Percentiles rank a stretch among this genome's conserved stretches.
Conservation (phyloP, 805 yeast genomes). For the Wickerhamiella shivajii region DNA sequence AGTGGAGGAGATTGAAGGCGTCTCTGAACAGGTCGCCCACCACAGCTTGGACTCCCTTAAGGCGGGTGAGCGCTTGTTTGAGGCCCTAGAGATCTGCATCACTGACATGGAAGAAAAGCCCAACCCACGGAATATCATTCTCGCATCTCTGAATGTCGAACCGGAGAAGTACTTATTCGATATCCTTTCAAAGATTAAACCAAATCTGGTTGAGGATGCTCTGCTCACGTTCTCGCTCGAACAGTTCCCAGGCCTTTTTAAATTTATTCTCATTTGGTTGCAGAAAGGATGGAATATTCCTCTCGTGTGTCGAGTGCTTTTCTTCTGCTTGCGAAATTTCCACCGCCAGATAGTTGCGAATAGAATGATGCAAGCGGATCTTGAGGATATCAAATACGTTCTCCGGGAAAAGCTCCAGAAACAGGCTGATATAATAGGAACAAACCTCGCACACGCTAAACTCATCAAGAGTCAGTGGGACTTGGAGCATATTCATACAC, state of each 20-base stretch:
- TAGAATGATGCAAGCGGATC: slow-evolving; percentile 34
- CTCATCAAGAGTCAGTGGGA: slow-evolving; percentile 69
- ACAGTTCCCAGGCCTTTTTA: slow-evolving; percentile 53
- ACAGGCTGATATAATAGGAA: slow-evolving; percentile 53
- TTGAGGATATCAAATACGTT: slow-evolving; percentile 46
- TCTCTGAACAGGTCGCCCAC: slow-evolving; percentile 45
- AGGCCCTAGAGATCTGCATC: slow-evolving; percentile 73
- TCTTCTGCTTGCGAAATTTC: slow-evolving; percentile 58
- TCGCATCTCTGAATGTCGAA: slow-evolving; percentile 51
- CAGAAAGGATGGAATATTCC: slow-evolving; percentile 35
- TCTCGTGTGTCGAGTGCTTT: slow-evolving; percentile 57
- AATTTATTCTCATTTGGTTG: slow-evolving; percentile 67
- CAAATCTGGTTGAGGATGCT: slow-evolving; percentile 87
- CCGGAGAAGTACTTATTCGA: slow-evolving; percentile 73
- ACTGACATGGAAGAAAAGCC: slow-evolving; percentile 41
- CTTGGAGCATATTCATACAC: slow-evolving; percentile 55
- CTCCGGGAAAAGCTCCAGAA: slow-evolving; percentile 41
- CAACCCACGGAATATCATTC: slow-evolving; percentile 42
- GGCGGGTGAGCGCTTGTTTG: slow-evolving; percentile 86
- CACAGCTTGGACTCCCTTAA: slow-evolving; percentile 86
- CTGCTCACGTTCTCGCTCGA: slow-evolving; percentile 82
- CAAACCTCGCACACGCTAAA: slow-evolving; percentile 69
- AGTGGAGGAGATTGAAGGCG: slow-evolving; percentile 33
- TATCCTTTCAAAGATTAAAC: slow-evolving; percentile 51
- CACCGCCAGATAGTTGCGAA: slow-evolving; percentile 57